Conservation (phyloP, 2,329 filamentous ascomycete species). For the Microcyclospora pomicola region DNA sequence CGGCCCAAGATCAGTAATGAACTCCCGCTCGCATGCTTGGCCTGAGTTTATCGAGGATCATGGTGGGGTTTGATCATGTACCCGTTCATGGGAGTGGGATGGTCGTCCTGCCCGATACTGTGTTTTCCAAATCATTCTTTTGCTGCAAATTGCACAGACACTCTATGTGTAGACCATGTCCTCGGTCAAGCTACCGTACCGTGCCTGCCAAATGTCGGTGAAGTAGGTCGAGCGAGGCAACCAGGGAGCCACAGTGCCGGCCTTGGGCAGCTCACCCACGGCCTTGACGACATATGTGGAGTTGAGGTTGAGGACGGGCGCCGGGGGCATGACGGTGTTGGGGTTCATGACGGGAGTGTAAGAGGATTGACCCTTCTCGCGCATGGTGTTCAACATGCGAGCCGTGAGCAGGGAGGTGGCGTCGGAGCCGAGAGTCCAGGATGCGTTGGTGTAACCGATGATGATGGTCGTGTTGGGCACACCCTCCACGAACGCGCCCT, state of each 20-base stretch:
- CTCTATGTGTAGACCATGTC: too few relatives aligned
- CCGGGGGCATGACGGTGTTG: too few relatives aligned
- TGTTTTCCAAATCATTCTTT: too few relatives aligned
- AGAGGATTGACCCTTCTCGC: slow-evolving; percentile 20
- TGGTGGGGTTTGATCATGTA: too few relatives aligned
- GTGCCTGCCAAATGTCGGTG: slow-evolving; percentile 29
- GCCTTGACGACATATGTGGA: slow-evolving; percentile 39
- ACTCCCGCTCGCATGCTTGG: too few relatives aligned
- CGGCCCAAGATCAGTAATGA: too few relatives aligned
- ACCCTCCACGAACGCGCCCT: slow-evolving; percentile 46
- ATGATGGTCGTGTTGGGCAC: slow-evolving; percentile 47
- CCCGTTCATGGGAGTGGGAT: too few relatives aligned
- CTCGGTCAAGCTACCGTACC: slow-evolving; percentile 16
- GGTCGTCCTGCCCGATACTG: too few relatives aligned
- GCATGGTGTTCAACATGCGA: slow-evolving; percentile 39
- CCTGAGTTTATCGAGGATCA: too few relatives aligned
- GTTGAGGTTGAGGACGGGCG: slow-evolving; percentile 26
- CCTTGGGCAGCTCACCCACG: slow-evolving; percentile 32
- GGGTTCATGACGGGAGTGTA: too few relatives aligned
- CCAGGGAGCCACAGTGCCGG: slow-evolving; percentile 32
- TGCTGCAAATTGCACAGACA: too few relatives aligned
- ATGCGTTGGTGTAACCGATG: slow-evolving; percentile 46
- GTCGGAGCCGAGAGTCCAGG: slow-evolving; percentile 48
- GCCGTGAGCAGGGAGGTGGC: slow-evolving; percentile 36
- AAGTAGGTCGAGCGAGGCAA: slow-evolving; percentile 30